These are phyloP conservation scores for Syncephalis fuscata DNA, from an alignment of 371 early-diverging fungal species.

Conservation along the genomic window DNA sequence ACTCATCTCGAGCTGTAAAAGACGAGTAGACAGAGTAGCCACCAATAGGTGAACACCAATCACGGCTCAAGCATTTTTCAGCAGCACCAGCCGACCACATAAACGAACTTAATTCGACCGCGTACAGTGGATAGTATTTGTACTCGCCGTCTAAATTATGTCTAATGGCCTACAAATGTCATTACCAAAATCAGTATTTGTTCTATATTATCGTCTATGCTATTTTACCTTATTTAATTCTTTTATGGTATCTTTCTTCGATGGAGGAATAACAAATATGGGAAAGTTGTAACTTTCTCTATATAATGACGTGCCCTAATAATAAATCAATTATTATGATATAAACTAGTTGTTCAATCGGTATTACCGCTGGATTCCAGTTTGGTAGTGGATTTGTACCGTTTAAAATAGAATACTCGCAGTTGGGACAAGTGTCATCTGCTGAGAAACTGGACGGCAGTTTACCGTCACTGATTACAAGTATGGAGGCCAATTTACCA, in stretches of 20 bases:
- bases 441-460: conserved; percentile 22
- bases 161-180: too few relatives aligned
- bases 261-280: conserved; percentile 39
- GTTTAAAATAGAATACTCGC: conserved; percentile 50
- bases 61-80: conserved; percentile 47
- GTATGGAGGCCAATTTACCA: conserved; percentile 22
- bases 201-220: too few relatives aligned
- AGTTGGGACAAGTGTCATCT: conserved; percentile 49
- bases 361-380: conserved; percentile 50
- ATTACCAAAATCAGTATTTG: too few relatives aligned
- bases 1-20: conserved; percentile 27
- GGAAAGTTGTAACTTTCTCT: conserved; percentile 38
- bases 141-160: conserved; percentile 15
- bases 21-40: conserved; percentile 55
- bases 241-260: conserved; percentile 18
- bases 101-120: conserved; percentile 45
- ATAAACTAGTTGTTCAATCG: neutral
- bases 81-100: conserved; percentile 58
- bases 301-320: conserved; percentile 36
- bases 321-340: neutral
- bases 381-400: conserved; percentile 20
- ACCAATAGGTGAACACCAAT: conserved; percentile 54
- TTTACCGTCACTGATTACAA: conserved; percentile 23
- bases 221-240: conserved; percentile 14
- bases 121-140: conserved; percentile 37